phyloP scores from a whole-genome alignment of 2,329 filamentous ascomycete genomes.

The Mycocentrospora acerina region DNA sequence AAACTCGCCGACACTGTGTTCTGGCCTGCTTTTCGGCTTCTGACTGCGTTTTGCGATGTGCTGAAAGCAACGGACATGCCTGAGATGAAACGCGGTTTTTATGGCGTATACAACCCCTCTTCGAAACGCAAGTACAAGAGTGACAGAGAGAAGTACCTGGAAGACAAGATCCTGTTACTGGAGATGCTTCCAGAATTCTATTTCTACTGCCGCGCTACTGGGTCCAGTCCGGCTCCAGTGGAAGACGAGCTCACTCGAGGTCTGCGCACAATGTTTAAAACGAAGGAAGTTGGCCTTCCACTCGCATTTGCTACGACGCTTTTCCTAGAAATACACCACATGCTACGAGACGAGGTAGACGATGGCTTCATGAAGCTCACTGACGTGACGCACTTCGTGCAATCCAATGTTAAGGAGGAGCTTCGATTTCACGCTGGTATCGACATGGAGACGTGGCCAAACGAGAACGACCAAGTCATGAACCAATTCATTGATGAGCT shows the following conservation, averaged over 20 bases:
- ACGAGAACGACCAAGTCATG: conserved; percentile 15
- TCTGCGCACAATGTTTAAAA: conserved; percentile 28
- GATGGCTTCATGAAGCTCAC: conserved; percentile 7
- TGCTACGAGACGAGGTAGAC: conserved; percentile 24
- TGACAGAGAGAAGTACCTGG: conserved; percentile 31
- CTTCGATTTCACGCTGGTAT: conserved; percentile 18
- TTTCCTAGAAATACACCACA: conserved; percentile 40
- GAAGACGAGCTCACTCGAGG: conserved; percentile 34
- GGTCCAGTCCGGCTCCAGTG: conserved; percentile 14
- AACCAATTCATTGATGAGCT: conserved; percentile 6
- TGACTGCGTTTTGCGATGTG: conserved; percentile 24
- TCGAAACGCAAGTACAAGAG: conserved; percentile 32
- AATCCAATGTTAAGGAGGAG: conserved; percentile 8
- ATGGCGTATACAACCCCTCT: conserved; percentile 32
- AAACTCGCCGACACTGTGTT: conserved; percentile 7
- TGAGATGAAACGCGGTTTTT: conserved; percentile 29
- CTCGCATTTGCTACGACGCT: conserved; percentile 37
- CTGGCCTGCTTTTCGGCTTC: conserved; percentile 3
- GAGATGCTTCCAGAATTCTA: conserved; percentile 34
- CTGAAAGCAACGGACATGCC: conserved; percentile 20
- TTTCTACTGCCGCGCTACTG: conserved; percentile 15
- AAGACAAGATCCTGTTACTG: conserved; percentile 39
- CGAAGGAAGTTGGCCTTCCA: conserved; percentile 25
- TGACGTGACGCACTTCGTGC: conserved; percentile 2
- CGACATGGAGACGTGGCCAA: conserved; percentile 15